Evolutionary conservation across 495 filamentous ascomycete species (phyloP).

Genomic region (Bryoglossum gracile): DNA sequence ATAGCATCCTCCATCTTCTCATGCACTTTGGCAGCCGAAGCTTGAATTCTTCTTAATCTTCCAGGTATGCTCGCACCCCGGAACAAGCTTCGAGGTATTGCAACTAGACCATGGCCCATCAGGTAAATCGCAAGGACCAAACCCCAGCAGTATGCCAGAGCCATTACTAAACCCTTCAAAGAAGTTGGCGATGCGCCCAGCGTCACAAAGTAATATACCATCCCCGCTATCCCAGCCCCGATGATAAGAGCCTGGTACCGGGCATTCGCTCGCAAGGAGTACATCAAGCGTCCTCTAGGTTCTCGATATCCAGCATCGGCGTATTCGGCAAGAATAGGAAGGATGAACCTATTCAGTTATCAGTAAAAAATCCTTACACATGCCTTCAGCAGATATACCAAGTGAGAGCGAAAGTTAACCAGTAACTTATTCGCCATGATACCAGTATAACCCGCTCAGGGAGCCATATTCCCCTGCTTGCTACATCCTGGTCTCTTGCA

Average conservation of each 20-base stretch:
- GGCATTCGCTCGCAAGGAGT: constrained; percentile 78
- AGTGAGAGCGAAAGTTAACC: constrained; percentile 90
- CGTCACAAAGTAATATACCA: constrained; percentile 76
- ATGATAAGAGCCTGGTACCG: constrained; percentile 80
- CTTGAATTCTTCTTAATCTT: constrained; percentile 65
- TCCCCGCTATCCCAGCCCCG: constrained; percentile 57
- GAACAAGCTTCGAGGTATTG: constrained; percentile 75
- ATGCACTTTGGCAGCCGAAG: constrained; percentile 70
- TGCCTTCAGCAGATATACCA: constrained; percentile 53
- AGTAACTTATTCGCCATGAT: constrained; percentile 89
- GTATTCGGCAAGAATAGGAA: constrained; percentile 89
- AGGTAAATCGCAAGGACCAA: constrained; percentile 86
- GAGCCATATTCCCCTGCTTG: constrained; percentile 55
- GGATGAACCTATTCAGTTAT: constrained; percentile 55
- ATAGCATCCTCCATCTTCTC: constrained; percentile 85
- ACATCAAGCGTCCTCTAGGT: constrained; percentile 66
- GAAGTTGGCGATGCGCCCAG: constrained; percentile 49
- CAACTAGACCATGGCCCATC: constrained; percentile 94
- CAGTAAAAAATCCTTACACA: too few relatives aligned
- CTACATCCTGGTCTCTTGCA: constrained; percentile 55
- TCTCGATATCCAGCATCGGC: constrained; percentile 89
- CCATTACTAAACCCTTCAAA: constrained; percentile 83
- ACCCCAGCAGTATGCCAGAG: constrained; percentile 89
- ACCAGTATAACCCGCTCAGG: constrained; percentile 66
- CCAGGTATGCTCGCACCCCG: constrained; percentile 66